A percentile compares a stretch with the other conserved stretches of the same genome.
These are phyloP conservation scores for Ceratocystis variospora DNA, from an alignment of 2,329 filamentous ascomycete genomes.

Conservation along the genomic window DNA sequence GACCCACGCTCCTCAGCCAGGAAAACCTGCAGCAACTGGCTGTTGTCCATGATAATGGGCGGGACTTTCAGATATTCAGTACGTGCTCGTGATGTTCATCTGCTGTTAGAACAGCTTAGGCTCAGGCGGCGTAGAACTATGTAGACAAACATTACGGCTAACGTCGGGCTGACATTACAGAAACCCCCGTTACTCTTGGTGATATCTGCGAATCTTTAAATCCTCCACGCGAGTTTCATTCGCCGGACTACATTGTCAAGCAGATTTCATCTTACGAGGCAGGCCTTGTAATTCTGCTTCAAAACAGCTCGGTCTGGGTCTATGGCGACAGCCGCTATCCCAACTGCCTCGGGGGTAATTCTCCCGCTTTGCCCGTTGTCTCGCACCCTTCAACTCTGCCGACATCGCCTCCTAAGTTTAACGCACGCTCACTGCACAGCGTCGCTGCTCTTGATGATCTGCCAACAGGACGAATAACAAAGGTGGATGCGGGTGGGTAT, in stretches of 20 bases:
- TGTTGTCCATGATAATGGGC: not conserved
- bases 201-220: not conserved
- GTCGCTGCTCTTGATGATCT: conserved; percentile 32
- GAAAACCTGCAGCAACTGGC: not conserved
- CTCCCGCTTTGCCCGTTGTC: conserved; percentile 24
- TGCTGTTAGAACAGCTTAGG: not conserved
- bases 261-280: conserved; percentile 36
- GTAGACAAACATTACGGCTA: not conserved
- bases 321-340: conserved; percentile 47
- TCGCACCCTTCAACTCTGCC: not conserved
- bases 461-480: conserved; percentile 36
- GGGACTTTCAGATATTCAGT: not conserved
- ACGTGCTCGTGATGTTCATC: not conserved
- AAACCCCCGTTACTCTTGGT: not conserved
- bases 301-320: conserved; percentile 35
- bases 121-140: not conserved
- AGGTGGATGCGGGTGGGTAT: conserved; percentile 44
- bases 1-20: not conserved
- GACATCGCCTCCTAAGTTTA: not conserved
- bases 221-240: not conserved
- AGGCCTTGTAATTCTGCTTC: conserved; percentile 36
- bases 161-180: not conserved
- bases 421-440: not conserved
- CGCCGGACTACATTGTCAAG: conserved; percentile 22
- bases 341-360: conserved; percentile 31